Conservation (phyloP, 148 eudicot species). For the Mesembryanthemum crystallinum region DNA sequence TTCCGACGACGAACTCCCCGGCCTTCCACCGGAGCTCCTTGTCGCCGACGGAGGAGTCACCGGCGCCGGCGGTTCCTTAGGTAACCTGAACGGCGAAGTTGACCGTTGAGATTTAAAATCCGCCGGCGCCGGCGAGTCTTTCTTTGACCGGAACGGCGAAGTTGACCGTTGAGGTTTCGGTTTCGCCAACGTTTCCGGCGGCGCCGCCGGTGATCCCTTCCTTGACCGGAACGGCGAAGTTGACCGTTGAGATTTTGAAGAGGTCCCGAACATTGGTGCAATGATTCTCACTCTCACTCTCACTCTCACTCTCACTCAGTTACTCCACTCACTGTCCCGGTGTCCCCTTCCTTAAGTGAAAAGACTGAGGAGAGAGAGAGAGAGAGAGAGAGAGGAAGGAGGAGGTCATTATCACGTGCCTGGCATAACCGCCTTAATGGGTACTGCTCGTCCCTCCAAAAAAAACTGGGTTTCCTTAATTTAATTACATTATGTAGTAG, state of each 20-base stretch:
- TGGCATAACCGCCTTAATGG: slow-evolving; percentile 21
- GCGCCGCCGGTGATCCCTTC: neutral
- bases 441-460: slow-evolving; percentile 21
- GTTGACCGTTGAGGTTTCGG: neutral
- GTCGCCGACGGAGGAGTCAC: neutral
- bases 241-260: neutral
- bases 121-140: neutral
- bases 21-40: slow-evolving; percentile 8
- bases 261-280: neutral
- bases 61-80: slow-evolving; percentile 6
- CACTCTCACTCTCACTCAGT: neutral
- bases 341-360: neutral
- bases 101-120: slow-evolving; percentile 9
- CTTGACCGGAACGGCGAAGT: neutral
- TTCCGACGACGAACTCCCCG: slow-evolving; percentile 16
- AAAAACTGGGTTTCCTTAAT: too few relatives aligned
- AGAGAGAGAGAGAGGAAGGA: neutral
- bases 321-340: too few relatives aligned
- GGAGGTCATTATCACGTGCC: slow-evolving; percentile 19
- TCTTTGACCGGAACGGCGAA: neutral
- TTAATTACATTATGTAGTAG: too few relatives aligned
- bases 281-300: too few relatives aligned
- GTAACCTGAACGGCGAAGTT: slow-evolving; percentile 18
- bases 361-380: neutral
- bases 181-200: neutral